Evolutionary conservation across 495 filamentous ascomycete species (phyloP).

Genomic region (Hypoxylon trugodes): DNA sequence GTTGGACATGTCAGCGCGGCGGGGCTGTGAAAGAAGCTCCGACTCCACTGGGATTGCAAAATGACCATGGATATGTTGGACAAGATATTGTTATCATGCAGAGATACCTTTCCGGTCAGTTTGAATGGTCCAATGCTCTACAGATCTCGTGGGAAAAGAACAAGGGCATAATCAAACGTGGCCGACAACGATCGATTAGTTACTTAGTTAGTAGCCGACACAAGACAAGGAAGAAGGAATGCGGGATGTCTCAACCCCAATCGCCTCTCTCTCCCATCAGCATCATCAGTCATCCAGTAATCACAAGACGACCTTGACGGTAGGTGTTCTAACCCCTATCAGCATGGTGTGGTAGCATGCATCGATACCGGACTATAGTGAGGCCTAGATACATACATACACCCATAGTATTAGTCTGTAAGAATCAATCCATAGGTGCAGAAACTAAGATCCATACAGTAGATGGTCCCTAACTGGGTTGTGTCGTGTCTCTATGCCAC

Average conservation of each 20-base stretch:
- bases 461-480: constrained; percentile 6
- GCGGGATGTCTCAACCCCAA: constrained; percentile 12
- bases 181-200: constrained; percentile 10
- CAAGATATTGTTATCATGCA: constrained; percentile 30
- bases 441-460: constrained; percentile 13
- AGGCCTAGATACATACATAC: too few relatives aligned
- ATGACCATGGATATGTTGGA: constrained; percentile 14
- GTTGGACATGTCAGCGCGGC: constrained; percentile 41
- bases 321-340: constrained; percentile 16
- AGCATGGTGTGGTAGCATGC: constrained; percentile 41
- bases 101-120: constrained; percentile 24
- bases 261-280: not conserved
- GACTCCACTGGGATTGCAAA: constrained; percentile 34
- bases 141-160: constrained; percentile 19
- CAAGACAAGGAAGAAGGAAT: constrained; percentile 2
- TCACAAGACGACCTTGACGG: constrained; percentile 27
- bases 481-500: constrained; percentile 21
- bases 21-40: constrained; percentile 38
- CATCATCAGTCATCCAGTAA: too few relatives aligned
- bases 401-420: too few relatives aligned
- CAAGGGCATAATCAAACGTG: constrained; percentile 17
- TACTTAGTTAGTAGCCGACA: constrained; percentile 7
- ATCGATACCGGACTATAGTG: constrained; percentile 25
- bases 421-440: constrained; percentile 28
- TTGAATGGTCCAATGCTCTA: constrained; percentile 2